These are phyloP conservation scores for Shiraia bambusicola DNA, from an alignment of 2,329 filamentous ascomycete species.

Conservation along the genomic window DNA sequence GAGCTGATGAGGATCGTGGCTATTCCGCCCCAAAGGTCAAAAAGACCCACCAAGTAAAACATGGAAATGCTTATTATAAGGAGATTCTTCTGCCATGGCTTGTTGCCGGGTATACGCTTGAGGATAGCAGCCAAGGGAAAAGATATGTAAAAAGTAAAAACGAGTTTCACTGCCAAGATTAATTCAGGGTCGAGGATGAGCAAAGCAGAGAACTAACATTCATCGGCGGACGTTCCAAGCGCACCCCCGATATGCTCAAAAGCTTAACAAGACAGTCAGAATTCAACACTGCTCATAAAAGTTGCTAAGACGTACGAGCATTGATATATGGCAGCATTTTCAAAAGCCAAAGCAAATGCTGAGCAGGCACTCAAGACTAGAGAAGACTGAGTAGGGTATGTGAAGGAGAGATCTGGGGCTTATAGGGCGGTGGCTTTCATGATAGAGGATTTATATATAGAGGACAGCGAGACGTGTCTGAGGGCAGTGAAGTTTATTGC, in stretches of 20 bases:
- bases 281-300: neutral
- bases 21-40: conserved; percentile 85
- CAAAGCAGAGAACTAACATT: conserved; percentile 52
- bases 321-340: conserved; percentile 67
- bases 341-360: neutral
- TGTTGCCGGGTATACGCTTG: conserved; percentile 84
- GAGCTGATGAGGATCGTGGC: conserved; percentile 78
- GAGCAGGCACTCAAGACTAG: too few relatives aligned
- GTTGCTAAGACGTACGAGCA: conserved; percentile 50
- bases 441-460: neutral
- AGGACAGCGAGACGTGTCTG: too few relatives aligned
- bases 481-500: neutral
- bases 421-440: neutral
- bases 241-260: conserved; percentile 60
- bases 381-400: too few relatives aligned
- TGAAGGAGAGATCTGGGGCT: too few relatives aligned
- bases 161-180: conserved; percentile 76
- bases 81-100: conserved; percentile 80
- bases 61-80: conserved; percentile 83
- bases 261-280: conserved; percentile 46
- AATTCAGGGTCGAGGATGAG: conserved; percentile 8
- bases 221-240: conserved; percentile 65
- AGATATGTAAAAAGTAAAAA: conserved; percentile 85
- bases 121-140: conserved; percentile 87
- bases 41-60: conserved; percentile 92